These are phyloP conservation scores for Trichophyton verrucosum DNA, from an alignment of 2,329 filamentous ascomycete species.

Conservation along the genomic window DNA sequence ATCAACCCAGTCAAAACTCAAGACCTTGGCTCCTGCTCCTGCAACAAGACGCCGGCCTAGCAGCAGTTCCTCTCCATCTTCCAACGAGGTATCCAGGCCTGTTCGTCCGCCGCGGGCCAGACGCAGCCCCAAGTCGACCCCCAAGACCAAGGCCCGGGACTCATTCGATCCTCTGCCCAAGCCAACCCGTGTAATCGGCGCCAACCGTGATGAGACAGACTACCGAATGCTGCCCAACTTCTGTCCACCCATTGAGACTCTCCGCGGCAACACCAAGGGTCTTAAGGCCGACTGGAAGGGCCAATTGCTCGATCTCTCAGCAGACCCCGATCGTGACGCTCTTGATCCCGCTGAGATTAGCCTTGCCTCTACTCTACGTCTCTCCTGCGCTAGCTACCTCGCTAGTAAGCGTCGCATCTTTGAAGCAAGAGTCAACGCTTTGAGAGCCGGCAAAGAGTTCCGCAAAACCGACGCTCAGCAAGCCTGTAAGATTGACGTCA, in stretches of 20 bases:
- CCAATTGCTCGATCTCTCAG: slow-evolving; percentile 59
- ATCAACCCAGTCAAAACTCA: slow-evolving; percentile 21
- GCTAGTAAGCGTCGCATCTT: slow-evolving; percentile 92
- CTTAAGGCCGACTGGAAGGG: slow-evolving; percentile 85
- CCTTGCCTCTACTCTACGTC: slow-evolving; percentile 64
- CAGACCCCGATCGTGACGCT: slow-evolving; percentile 55
- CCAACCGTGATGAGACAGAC: slow-evolving; percentile 71
- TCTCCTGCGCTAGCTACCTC: slow-evolving; percentile 79
- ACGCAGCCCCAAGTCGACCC: slow-evolving; percentile 31
- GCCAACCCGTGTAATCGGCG: slow-evolving; percentile 35
- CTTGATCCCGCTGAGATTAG: slow-evolving; percentile 68
- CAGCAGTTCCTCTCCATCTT: slow-evolving; percentile 9
- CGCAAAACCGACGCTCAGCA: slow-evolving; percentile 92
- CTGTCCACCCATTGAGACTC: slow-evolving; percentile 55
- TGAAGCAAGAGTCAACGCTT: slow-evolving; percentile 55
- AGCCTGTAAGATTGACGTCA: slow-evolving; percentile 96
- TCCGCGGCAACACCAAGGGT: slow-evolving; percentile 54
- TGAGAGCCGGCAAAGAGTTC: slow-evolving; percentile 64
- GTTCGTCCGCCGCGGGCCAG: slow-evolving; percentile 19
- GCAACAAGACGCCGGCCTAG: slow-evolving; percentile 21
- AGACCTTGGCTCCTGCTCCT: slow-evolving; percentile 32
- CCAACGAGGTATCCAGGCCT: slow-evolving; percentile 21
- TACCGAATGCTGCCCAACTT: slow-evolving; percentile 60
- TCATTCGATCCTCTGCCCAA: slow-evolving; percentile 32
- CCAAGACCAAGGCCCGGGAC: slow-evolving; percentile 28